These are phyloP conservation scores for Phaffomyces antillensis DNA, from an alignment of 805 yeast genomes.

Conservation along the genomic window DNA sequence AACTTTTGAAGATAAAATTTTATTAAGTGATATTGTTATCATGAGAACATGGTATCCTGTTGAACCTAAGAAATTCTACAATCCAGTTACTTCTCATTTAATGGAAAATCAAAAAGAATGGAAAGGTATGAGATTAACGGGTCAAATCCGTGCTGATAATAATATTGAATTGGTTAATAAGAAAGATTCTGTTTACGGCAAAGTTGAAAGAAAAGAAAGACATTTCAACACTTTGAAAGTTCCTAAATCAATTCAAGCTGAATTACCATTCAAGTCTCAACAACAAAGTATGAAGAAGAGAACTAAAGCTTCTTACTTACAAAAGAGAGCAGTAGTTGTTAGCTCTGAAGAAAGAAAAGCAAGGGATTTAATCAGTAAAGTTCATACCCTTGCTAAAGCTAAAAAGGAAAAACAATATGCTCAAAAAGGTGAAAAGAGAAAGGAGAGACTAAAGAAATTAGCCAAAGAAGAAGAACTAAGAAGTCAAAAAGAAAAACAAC, in stretches of 20 bases:
- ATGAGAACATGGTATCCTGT: constrained; percentile 97
- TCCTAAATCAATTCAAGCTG: constrained; percentile 69
- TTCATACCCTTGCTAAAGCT: constrained; percentile 76
- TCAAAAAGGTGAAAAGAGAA: constrained; percentile 70
- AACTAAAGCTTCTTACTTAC: constrained; percentile 71
- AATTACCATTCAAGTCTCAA: constrained; percentile 88
- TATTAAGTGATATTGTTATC: constrained; percentile 84
- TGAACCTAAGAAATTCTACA: constrained; percentile 81
- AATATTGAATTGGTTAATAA: constrained; percentile 56
- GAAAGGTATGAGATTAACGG: constrained; percentile 96
- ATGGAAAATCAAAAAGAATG: constrained; percentile 74
- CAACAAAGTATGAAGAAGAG: constrained; percentile 77
- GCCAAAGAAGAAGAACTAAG: constrained; percentile 69
- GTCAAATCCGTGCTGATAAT: constrained; percentile 78
- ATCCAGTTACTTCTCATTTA: constrained; percentile 90
- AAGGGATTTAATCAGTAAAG: constrained; percentile 78
- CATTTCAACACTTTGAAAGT: constrained; percentile 83
- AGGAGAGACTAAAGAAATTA: constrained; percentile 64
- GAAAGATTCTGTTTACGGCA: constrained; percentile 47
- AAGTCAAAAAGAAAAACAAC: constrained; percentile 69
- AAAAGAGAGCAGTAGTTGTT: constrained; percentile 88
- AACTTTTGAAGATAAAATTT: constrained; percentile 89
- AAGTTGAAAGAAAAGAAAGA: constrained; percentile 78
- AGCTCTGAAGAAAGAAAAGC: constrained; percentile 93
- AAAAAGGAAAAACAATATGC: constrained; percentile 72